Base-by-base conservation (phyloP, 441 rosid species). In the Corymbia calophylla region DNA sequence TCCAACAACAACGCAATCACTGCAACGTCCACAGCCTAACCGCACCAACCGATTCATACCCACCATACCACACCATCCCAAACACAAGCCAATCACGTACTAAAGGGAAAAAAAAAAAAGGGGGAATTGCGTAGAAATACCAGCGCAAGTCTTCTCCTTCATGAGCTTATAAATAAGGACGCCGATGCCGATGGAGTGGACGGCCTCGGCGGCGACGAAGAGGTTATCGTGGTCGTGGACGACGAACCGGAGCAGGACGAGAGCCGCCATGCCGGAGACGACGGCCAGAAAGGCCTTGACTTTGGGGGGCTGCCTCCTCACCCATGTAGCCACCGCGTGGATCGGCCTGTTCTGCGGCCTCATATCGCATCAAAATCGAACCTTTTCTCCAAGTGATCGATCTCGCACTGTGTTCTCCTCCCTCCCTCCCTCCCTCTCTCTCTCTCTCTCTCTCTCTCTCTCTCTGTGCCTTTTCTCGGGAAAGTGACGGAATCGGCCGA, bases 221-320 rank as follows among this genome's bases (percentile, higher is more conserved):
- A 98, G 99, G 89, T 98, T 98, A 90, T 98, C 99, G 89, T 97
- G 99, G 90, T 97, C 99, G 92, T 96, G 97, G 27, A 98, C 99
- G 87, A 98, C 95, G 96, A 92, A 95, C 85, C 99, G 94, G 92
- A 98, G 99, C 27, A 96, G 88, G 54, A 95, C 98, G 70, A 98
- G 92, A 23, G 99, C 95, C 13, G 96, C 94, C 98, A 98, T 96
- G 89, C 99, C 99, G 51, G 98, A 92, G 70, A 98, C 95, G 77
- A 98, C 99, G 9, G 98, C 98, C 89, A 98, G 92, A 92, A 97
- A 98, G 47, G 97, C 99, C 95, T 98, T 98, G 87, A 96, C 99
- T 91, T 98, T 98, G 23, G 99, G 99, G 14, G 99, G 99, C 91
- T 98, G 99, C 62, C 97, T 95, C 91, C 98, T 93, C 56, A 96